A percentile compares a stretch with the other conserved stretches of the same genome.
Evolutionary conservation across 1,284 basidiomycete species (phyloP).

Genomic region (Xanthoconium separans): DNA sequence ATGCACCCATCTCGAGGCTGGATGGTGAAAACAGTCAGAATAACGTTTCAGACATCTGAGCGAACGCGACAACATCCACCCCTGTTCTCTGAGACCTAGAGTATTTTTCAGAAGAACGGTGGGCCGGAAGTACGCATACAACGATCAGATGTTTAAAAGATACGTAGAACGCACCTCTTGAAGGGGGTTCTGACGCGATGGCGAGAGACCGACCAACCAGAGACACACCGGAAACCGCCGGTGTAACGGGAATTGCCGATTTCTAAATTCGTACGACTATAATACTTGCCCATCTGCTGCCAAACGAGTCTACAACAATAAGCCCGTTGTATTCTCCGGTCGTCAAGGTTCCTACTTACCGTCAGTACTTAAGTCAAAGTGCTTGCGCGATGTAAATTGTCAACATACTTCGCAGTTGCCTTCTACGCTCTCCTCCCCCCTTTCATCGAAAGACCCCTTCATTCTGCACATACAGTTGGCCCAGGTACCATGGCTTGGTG

Average conservation of each 20-base stretch:
- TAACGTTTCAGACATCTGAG: constrained; percentile 16
- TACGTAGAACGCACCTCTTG: constrained; percentile 30
- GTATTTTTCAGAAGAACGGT: constrained; percentile 8
- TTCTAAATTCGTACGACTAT: constrained; percentile 5
- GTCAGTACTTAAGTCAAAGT: constrained; percentile 15
- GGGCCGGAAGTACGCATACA: not conserved
- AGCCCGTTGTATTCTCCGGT: constrained; percentile 22
- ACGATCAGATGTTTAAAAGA: constrained; percentile 1
- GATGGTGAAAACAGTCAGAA: constrained; percentile 22
- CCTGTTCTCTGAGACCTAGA: constrained; percentile 9
- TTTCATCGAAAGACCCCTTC: not conserved
- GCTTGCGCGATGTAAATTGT: constrained; percentile 2
- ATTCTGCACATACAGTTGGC: not conserved
- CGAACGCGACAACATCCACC: constrained; percentile 28
- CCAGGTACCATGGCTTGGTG: constrained; percentile 26
- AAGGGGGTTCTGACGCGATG: constrained; percentile 18
- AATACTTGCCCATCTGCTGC: too few relatives aligned
- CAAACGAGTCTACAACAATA: constrained; percentile 11
- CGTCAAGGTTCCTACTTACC: constrained; percentile 17
- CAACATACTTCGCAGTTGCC: not conserved
- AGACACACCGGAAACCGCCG: constrained; percentile 21
- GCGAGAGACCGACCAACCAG: not conserved
- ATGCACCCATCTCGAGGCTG: constrained; percentile 73
- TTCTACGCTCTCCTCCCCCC: not conserved
- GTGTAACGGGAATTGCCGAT: constrained; percentile 23